phyloP scores from a whole-genome alignment of 225 moss, liverwort and hornwort species.

The Pseudisothecium myosuroides region DNA sequence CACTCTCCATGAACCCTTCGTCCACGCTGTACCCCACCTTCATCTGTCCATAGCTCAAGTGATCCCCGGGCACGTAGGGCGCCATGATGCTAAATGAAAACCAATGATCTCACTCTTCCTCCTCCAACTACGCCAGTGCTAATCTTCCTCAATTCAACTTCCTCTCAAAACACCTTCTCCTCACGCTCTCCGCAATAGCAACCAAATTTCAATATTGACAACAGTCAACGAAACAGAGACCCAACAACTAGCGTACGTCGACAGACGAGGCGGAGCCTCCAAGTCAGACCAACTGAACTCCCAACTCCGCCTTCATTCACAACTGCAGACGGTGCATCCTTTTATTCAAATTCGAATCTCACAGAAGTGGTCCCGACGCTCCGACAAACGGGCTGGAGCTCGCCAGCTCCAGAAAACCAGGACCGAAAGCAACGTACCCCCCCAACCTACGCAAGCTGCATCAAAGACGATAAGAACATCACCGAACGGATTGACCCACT shows the following conservation, averaged over 20 bases:
- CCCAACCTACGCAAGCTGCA: background rate
- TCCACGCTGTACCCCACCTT: constrained; percentile 85
- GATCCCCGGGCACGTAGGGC: constrained; percentile 53
- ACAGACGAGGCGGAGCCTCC: background rate
- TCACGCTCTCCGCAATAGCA: background rate
- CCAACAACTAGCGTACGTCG: background rate
- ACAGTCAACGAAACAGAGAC: background rate
- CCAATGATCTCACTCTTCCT: background rate
- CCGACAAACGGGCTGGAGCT: background rate
- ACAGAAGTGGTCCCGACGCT: background rate
- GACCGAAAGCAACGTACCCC: background rate
- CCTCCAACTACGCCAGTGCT: background rate
- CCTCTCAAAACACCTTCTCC: background rate
- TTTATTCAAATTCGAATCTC: background rate
- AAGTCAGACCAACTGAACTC: background rate
- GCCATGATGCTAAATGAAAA: constrained; percentile 18
- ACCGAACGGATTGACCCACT: constrained; percentile 1
- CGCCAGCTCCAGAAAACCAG: background rate
- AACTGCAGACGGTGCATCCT: background rate
- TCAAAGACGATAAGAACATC: constrained; percentile 11
- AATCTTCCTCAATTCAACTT: background rate
- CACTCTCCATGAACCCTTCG: constrained; percentile 38
- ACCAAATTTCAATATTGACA: background rate
- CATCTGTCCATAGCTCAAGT: constrained; percentile 22
- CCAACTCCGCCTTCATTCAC: background rate